phyloP scores from a whole-genome alignment of 345 rosid species.

The Anastatica hierochuntica region DNA sequence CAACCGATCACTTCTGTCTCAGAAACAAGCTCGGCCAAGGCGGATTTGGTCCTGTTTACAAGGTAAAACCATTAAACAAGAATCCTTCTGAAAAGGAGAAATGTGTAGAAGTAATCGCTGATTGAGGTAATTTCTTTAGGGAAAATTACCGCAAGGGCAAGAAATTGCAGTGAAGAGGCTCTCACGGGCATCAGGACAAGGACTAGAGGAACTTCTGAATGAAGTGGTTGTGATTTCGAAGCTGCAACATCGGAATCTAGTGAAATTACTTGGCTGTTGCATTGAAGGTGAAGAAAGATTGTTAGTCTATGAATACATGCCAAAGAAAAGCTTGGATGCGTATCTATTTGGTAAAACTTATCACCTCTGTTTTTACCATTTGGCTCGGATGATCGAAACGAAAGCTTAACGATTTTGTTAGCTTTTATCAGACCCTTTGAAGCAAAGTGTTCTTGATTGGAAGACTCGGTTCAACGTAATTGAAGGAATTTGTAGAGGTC shows the following conservation, averaged over 20 bases:
- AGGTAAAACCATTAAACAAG: slow-evolving; percentile 13
- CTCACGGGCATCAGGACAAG: slow-evolving; percentile 51
- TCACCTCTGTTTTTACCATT: neutral
- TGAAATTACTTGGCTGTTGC: slow-evolving; percentile 54
- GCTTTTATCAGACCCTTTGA: slow-evolving; percentile 18
- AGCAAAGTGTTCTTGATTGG: slow-evolving; percentile 29
- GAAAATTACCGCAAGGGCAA: slow-evolving; percentile 30
- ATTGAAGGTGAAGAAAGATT: slow-evolving; percentile 45
- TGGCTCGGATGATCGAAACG: too few relatives aligned
- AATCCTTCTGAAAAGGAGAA: slow-evolving; percentile 8
- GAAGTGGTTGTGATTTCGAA: slow-evolving; percentile 49
- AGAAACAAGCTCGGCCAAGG: slow-evolving; percentile 41
- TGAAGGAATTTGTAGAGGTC: slow-evolving; percentile 42
- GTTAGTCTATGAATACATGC: slow-evolving; percentile 47
- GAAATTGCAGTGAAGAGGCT: slow-evolving; percentile 57
- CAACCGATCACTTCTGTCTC: slow-evolving; percentile 29
- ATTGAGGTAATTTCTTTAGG: slow-evolving; percentile 30
- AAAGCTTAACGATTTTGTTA: too few relatives aligned
- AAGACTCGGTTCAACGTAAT: slow-evolving; percentile 31
- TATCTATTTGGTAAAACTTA: slow-evolving; percentile 32
- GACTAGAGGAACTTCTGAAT: slow-evolving; percentile 43
- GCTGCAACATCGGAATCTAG: slow-evolving; percentile 59
- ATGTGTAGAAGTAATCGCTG: neutral
- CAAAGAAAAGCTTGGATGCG: slow-evolving; percentile 33
- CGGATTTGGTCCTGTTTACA: slow-evolving; percentile 45